Conservation (phyloP, 805 yeast genomes). For the Lipomyces yamadae region DNA sequence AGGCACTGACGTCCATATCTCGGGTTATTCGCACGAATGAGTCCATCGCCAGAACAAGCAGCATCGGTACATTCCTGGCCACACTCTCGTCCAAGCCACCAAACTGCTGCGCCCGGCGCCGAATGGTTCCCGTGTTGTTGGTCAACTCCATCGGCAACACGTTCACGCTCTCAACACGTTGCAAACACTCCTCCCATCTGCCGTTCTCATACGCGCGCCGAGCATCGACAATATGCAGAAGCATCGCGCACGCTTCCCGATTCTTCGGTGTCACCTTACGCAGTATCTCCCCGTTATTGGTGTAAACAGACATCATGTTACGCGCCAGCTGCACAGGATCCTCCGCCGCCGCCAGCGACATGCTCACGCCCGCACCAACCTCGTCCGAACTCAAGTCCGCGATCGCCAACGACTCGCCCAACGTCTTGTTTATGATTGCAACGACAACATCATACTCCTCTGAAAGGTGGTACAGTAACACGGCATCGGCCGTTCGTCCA, state of each 20-base stretch:
- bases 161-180: conserved; percentile 60
- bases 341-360: conserved; percentile 44
- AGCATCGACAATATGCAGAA: conserved; percentile 71
- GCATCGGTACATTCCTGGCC: conserved; percentile 76
- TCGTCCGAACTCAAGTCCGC: conserved; percentile 61
- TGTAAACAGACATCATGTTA: conserved; percentile 48
- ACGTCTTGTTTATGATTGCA: conserved; percentile 67
- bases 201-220: conserved; percentile 61
- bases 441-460: conserved; percentile 87
- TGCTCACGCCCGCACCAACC: conserved; percentile 43
- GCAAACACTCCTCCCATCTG: conserved; percentile 64
- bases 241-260: conserved; percentile 66
- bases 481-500: conserved; percentile 84
- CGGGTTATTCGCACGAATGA: conserved; percentile 61
- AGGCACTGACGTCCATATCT: conserved; percentile 45
- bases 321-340: conserved; percentile 49
- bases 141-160: conserved; percentile 63
- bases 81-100: conserved; percentile 68
- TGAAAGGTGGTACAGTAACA: conserved; percentile 82
- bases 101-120: conserved; percentile 72
- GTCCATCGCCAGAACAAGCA: conserved; percentile 81
- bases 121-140: conserved; percentile 57
- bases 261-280: conserved; percentile 58
- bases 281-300: conserved; percentile 63
- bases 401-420: conserved; percentile 77